Conservation (phyloP, 331 rosid genomes). For the Saraca asoca region DNA sequence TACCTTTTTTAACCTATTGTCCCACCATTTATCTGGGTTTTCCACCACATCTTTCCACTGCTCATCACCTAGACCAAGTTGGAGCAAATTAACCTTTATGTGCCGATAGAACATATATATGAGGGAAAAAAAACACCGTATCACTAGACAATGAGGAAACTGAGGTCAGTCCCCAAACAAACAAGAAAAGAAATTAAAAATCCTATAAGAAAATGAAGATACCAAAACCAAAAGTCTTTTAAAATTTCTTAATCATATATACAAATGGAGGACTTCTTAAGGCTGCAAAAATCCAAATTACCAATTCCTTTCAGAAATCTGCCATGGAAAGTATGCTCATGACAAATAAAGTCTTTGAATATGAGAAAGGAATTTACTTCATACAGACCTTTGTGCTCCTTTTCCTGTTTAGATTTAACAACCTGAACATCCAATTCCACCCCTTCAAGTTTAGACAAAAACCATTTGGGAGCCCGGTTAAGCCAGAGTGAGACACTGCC, state of each 20-base stretch:
- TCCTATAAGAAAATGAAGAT: too few species aligned
- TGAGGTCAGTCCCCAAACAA: too few species aligned
- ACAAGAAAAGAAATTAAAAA: too few species aligned
- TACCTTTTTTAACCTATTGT: conserved; percentile 66
- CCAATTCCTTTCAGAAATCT: conserved; percentile 1
- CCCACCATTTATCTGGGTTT: conserved; percentile 72
- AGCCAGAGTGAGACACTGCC: conserved; percentile 58
- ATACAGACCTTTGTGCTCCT: conserved; percentile 44
- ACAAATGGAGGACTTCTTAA: background rate
- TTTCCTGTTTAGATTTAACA: conserved; percentile 41
- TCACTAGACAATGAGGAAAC: too few species aligned
- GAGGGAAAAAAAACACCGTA: too few species aligned
- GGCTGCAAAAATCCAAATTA: background rate
- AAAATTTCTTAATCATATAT: too few species aligned
- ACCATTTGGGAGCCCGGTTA: conserved; percentile 40
- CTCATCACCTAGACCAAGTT: conserved; percentile 45
- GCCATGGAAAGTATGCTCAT: conserved; percentile 4
- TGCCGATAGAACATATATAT: too few species aligned
- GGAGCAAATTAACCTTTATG: background rate
- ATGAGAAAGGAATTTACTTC: background rate
- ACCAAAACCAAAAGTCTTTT: too few species aligned
- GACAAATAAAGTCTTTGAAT: background rate
- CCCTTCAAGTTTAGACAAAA: conserved; percentile 53
- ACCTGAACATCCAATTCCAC: conserved; percentile 40
- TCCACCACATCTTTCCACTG: conserved; percentile 64